A percentile compares a stretch with the other conserved stretches of the same genome.
phyloP scores from a whole-genome alignment of 2,329 filamentous ascomycete species.

The Pyricularia sp. region DNA sequence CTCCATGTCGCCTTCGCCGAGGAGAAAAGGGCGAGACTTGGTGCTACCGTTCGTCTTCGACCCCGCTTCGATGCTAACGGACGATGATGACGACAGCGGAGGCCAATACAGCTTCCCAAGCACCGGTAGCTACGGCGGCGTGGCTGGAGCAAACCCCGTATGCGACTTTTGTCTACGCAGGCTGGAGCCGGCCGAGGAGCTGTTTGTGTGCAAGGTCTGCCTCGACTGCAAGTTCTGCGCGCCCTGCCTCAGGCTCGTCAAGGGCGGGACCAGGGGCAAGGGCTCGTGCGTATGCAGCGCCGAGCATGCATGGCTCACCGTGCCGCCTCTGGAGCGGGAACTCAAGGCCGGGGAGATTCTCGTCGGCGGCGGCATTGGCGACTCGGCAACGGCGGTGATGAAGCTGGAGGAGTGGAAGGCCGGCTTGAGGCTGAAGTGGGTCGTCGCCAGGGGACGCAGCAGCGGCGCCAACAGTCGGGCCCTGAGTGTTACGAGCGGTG shows the following conservation, averaged over 20 bases:
- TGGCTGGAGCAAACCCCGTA: not conserved
- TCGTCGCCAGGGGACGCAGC: not conserved
- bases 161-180: constrained; percentile 2
- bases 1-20: not conserved
- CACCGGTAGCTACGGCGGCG: not conserved
- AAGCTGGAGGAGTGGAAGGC: constrained; percentile 4
- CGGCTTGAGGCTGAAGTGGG: constrained; percentile 1
- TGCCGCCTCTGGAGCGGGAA: not conserved
- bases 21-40: constrained; percentile 1
- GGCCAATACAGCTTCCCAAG: not conserved
- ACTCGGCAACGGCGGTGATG: not conserved
- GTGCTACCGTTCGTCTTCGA: not conserved
- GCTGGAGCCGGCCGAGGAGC: constrained; percentile 1
- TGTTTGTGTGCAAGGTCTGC: constrained; percentile 3
- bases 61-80: not conserved
- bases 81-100: not conserved
- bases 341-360: constrained; percentile 2
- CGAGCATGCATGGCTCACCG: constrained; percentile 1
- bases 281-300: not conserved
- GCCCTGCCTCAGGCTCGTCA: not conserved
- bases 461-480: not conserved
- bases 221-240: not conserved
- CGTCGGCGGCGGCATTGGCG: not conserved
- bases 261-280: not conserved
- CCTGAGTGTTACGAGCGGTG: not conserved